These are phyloP conservation scores for Periglandula ipomoeae DNA, from an alignment of 2,329 filamentous ascomycete species.

Conservation along the genomic window DNA sequence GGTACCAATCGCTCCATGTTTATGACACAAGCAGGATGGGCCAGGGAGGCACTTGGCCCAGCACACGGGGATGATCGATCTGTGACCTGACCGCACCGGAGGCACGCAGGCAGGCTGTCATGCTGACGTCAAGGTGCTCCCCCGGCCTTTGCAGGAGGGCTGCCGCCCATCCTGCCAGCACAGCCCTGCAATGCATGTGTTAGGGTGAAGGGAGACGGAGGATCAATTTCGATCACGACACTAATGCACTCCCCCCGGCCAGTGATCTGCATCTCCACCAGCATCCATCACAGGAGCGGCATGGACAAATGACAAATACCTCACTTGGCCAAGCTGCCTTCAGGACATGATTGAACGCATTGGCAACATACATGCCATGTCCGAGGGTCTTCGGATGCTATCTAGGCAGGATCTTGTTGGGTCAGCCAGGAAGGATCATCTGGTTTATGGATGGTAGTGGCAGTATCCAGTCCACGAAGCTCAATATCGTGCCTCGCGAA, in stretches of 20 bases:
- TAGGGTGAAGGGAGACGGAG: neutral
- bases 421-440: too few species aligned
- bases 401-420: too few species aligned
- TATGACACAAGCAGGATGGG: neutral
- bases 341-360: neutral
- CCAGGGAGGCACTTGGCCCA: neutral
- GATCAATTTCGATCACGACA: neutral
- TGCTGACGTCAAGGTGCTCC: neutral
- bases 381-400: too few species aligned
- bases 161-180: neutral
- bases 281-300: neutral
- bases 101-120: neutral
- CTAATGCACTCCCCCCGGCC: neutral
- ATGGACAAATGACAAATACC: neutral
- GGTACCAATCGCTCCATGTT: slow-evolving; percentile 2
- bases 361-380: neutral
- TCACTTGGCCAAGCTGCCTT: neutral
- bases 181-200: neutral
- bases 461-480: too few species aligned
- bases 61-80: slow-evolving; percentile 1
- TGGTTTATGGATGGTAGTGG: too few species aligned
- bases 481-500: too few species aligned
- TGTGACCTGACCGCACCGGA: neutral
- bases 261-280: neutral
- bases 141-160: neutral